Percentiles rank a stretch among this genome's conserved stretches.
phyloP scores from a whole-genome alignment of 768 basidiomycete genomes.

The Podaxis mareebaensis region DNA sequence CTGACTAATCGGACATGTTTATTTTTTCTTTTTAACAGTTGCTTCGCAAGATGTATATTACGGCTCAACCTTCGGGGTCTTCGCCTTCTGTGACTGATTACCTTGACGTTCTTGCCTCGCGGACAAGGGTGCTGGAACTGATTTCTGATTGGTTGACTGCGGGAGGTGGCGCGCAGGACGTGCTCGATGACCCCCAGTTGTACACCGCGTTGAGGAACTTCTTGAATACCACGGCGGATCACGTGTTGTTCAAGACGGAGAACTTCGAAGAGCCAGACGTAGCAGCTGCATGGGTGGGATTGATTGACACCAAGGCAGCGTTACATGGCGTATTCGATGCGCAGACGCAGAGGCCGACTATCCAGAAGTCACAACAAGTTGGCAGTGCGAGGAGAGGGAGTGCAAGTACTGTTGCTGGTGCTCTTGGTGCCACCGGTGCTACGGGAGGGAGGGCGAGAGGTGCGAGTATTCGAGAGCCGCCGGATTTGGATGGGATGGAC shows the following conservation, averaged over 20 bases:
- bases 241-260: conserved; percentile 43
- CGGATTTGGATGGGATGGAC: conserved; percentile 62
- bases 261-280: conserved; percentile 46
- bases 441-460: conserved; percentile 33
- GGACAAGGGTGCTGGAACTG: conserved; percentile 64
- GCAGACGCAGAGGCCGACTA: conserved; percentile 62
- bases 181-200: conserved; percentile 70
- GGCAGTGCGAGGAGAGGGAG: conserved; percentile 9
- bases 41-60: conserved; percentile 71
- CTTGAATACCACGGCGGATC: conserved; percentile 55
- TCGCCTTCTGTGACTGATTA: conserved; percentile 46
- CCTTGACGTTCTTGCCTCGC: conserved; percentile 47
- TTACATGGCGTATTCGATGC: conserved; percentile 49
- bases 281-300: conserved; percentile 43
- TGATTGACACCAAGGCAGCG: conserved; percentile 43
- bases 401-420: conserved; percentile 9
- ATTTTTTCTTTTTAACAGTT: conserved; percentile 43
- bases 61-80: conserved; percentile 44
- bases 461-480: conserved; percentile 47
- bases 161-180: conserved; percentile 80
- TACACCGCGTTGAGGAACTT: conserved; percentile 60
- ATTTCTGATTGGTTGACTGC: conserved; percentile 70
- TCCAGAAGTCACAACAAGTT: conserved; percentile 12
- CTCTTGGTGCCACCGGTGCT: conserved; percentile 20
- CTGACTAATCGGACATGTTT: conserved; percentile 7